A percentile compares a stretch with the other conserved stretches of the same genome.
These are phyloP conservation scores for Stenogyne calaminthoides DNA, from an alignment of 305 asterid species.

Conservation along the genomic window DNA sequence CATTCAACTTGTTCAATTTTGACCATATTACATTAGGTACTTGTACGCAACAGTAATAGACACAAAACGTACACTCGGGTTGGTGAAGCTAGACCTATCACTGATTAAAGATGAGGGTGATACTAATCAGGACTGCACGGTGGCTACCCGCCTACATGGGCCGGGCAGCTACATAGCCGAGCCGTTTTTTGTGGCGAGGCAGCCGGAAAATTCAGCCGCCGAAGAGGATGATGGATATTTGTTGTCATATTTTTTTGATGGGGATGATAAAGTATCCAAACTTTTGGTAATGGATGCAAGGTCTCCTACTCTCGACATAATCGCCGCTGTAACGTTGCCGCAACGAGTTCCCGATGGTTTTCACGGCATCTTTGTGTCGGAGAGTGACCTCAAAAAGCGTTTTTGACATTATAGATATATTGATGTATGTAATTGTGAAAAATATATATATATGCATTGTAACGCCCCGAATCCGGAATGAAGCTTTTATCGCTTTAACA, in stretches of 20 bases:
- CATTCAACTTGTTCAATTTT: too few relatives aligned
- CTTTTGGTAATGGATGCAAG: slow-evolving; percentile 47
- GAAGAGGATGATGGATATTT: slow-evolving; percentile 38
- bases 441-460: too few relatives aligned
- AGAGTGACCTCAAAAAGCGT: not conserved
- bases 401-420: not conserved
- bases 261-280: not conserved
- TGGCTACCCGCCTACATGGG: slow-evolving; percentile 31
- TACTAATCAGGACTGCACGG: slow-evolving; percentile 17
- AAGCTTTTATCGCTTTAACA: too few relatives aligned
- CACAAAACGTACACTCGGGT: not conserved
- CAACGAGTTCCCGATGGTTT: slow-evolving; percentile 32
- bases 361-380: slow-evolving; percentile 29
- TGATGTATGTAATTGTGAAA: too few relatives aligned
- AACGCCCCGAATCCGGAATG: too few relatives aligned
- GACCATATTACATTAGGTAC: not conserved
- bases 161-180: slow-evolving; percentile 20
- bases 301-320: slow-evolving; percentile 36
- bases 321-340: slow-evolving; percentile 37
- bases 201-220: slow-evolving; percentile 11
- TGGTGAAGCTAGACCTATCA: slow-evolving; percentile 25
- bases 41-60: slow-evolving; percentile 20
- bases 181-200: slow-evolving; percentile 24
- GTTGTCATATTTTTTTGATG: slow-evolving; percentile 24
- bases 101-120: not conserved